Percentiles rank a stretch among this genome's conserved stretches.
Evolutionary conservation across 2,329 filamentous ascomycete species (phyloP).

Genomic region (Fusarium pseudograminearum): DNA sequence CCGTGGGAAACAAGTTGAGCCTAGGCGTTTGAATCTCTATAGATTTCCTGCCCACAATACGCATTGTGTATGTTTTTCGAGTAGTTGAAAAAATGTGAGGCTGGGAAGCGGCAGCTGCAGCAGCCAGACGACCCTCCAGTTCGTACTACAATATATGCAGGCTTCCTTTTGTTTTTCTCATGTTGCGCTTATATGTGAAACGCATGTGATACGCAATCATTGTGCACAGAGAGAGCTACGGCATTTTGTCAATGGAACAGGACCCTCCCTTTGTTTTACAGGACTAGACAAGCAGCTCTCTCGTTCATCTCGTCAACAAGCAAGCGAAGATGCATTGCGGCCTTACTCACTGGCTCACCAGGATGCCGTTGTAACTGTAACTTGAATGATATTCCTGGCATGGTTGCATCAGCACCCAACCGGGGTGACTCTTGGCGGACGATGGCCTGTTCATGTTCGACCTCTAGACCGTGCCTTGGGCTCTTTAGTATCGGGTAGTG

Average conservation of each 20-base stretch:
- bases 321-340: conserved; percentile 27
- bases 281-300: conserved; percentile 2
- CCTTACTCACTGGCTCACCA: conserved; percentile 20
- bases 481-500: not conserved
- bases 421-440: conserved; percentile 14
- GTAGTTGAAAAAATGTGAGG: not conserved
- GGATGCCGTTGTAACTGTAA: conserved; percentile 5
- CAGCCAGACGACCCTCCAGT: not conserved
- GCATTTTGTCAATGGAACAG: not conserved
- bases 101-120: not conserved
- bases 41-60: not conserved
- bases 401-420: conserved; percentile 1
- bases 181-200: conserved; percentile 23
- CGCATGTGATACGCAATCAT: conserved; percentile 18
- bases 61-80: not conserved
- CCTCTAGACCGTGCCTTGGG: not conserved
- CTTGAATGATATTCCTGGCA: not conserved
- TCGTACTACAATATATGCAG: conserved; percentile 11
- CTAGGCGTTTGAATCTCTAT: not conserved
- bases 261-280: not conserved
- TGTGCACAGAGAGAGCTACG: conserved; percentile 8
- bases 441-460: not conserved
- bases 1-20: not conserved
- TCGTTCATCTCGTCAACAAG: not conserved
- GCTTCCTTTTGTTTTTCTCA: conserved; percentile 11